Evolutionary conservation across 2,329 filamentous ascomycete species (phyloP).

Genomic region (Pseudopyricularia javanii): DNA sequence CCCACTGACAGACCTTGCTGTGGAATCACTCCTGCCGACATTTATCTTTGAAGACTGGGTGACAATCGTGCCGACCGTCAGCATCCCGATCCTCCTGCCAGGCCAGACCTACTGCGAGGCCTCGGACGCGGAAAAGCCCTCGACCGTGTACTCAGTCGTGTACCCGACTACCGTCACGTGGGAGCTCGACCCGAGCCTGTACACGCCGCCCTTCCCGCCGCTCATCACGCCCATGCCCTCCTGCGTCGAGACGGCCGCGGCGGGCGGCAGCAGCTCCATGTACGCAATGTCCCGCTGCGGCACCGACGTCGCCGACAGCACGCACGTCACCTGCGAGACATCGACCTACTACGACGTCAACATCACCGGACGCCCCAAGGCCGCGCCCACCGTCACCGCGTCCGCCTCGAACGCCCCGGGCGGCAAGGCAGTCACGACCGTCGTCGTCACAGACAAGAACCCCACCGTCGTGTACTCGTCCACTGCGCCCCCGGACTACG

Average conservation of each 20-base stretch:
- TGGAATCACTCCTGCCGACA: background rate
- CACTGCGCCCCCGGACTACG: conserved; percentile 25
- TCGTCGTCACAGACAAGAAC: conserved; percentile 42
- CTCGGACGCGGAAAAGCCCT: conserved; percentile 7
- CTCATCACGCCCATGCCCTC: conserved; percentile 23
- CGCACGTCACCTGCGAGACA: conserved; percentile 4
- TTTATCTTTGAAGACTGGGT: background rate
- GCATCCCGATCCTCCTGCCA: background rate
- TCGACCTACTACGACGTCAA: conserved; percentile 1
- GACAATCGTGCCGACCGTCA: background rate
- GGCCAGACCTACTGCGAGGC: conserved; percentile 10
- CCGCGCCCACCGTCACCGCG: conserved; percentile 3
- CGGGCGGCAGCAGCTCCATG: background rate
- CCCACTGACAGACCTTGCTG: background rate
- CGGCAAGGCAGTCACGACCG: conserved; percentile 14
- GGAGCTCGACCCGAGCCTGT: conserved; percentile 28
- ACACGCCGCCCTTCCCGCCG: conserved; percentile 31
- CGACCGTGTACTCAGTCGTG: conserved; percentile 28
- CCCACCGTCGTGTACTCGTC: conserved; percentile 33
- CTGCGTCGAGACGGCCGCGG: conserved; percentile 15
- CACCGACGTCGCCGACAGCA: background rate
- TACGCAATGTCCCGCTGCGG: conserved; percentile 6
- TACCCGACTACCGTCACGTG: conserved; percentile 39
- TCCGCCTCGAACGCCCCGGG: conserved; percentile 11
- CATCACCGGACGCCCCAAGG: conserved; percentile 1